Evolutionary conservation across 164 flowering plant genomes (phyloP).

Genomic region (Malania oleifera): DNA sequence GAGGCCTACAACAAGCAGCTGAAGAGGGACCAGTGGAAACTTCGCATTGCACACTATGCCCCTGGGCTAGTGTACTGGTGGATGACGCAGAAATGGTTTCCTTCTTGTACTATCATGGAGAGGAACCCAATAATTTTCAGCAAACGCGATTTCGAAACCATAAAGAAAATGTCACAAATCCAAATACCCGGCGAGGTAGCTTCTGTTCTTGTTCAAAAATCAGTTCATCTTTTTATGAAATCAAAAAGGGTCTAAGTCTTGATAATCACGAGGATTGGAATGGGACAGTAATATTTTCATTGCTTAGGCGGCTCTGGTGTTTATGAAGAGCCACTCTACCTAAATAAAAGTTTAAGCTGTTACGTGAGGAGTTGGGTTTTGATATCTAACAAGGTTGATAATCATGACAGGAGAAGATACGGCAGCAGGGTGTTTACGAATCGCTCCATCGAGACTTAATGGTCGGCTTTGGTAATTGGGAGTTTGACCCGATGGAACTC

Average conservation of each 20-base stretch:
- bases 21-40: slow-evolving; percentile 26
- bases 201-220: too few species aligned
- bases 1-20: slow-evolving; percentile 16
- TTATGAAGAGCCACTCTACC: too few species aligned
- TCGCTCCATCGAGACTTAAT: slow-evolving; percentile 13
- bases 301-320: too few species aligned
- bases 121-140: slow-evolving; percentile 19
- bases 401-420: slow-evolving; percentile 16
- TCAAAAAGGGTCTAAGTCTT: too few species aligned
- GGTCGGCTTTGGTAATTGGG: slow-evolving; percentile 30
- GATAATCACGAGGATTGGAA: too few species aligned
- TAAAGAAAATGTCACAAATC: slow-evolving; percentile 10
- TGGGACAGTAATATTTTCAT: too few species aligned
- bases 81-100: slow-evolving; percentile 41
- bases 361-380: too few species aligned
- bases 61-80: slow-evolving; percentile 38
- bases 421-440: slow-evolving; percentile 24
- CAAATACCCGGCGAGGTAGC: slow-evolving; percentile 14
- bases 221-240: too few species aligned
- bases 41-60: slow-evolving; percentile 25
- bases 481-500: slow-evolving; percentile 35
- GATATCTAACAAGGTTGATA: background rate
- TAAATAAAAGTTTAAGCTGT: too few species aligned
- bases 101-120: slow-evolving; percentile 16
- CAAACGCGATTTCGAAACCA: slow-evolving; percentile 18